These are phyloP conservation scores for Cordia subcordata DNA, from an alignment of 257 asterid species.

Conservation along the genomic window DNA sequence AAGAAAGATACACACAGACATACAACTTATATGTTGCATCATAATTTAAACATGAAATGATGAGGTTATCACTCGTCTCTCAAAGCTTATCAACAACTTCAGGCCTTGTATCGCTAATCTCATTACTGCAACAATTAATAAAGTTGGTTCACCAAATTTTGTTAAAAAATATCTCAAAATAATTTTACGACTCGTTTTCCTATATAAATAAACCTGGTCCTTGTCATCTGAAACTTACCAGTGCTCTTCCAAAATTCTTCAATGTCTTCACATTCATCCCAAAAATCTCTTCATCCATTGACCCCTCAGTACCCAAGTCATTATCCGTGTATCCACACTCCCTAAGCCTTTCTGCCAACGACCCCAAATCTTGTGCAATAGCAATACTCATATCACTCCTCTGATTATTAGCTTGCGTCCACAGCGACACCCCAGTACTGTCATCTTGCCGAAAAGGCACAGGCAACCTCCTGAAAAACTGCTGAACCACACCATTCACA, in stretches of 20 bases:
- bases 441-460: constrained; percentile 68
- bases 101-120: too few relatives aligned
- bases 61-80: too few relatives aligned
- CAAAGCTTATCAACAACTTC: too few relatives aligned
- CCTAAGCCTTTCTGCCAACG: constrained; percentile 66
- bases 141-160: too few relatives aligned
- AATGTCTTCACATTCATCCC: constrained; percentile 58
- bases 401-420: constrained; percentile 11
- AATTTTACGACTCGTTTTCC: too few relatives aligned
- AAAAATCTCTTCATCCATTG: constrained; percentile 47
- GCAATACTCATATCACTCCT: constrained; percentile 48
- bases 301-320: constrained; percentile 39
- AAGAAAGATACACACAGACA: too few relatives aligned
- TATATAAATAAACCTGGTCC: neutral
- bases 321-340: constrained; percentile 57
- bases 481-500: constrained; percentile 78
- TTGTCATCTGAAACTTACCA: constrained; percentile 38
- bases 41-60: too few relatives aligned
- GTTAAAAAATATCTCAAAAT: too few relatives aligned
- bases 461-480: constrained; percentile 62
- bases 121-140: too few relatives aligned
- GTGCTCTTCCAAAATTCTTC: constrained; percentile 67
- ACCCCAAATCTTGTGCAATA: constrained; percentile 75
- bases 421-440: constrained; percentile 15
- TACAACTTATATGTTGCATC: too few relatives aligned